Evolutionary conservation across 2,329 filamentous ascomycete species (phyloP), one percentile per base, ranked within the genome.

Genomic region (Alternaria atra): DNA sequence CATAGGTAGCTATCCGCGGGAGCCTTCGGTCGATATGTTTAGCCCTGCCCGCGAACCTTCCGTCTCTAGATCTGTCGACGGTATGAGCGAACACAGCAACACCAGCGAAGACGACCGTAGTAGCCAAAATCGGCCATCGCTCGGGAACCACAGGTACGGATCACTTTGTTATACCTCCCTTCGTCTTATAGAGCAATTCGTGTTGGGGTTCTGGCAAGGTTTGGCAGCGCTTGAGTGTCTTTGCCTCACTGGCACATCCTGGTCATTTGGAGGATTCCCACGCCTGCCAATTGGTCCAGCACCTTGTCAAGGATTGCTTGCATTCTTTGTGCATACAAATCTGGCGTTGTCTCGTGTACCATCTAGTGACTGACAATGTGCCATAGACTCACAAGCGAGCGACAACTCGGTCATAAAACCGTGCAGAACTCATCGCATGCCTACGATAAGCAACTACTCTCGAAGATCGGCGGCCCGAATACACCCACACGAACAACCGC

Each of bases 371-470:
- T 71, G 35, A 69, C 61, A 53, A 65, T 67, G 55, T 54, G 46
- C 54, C 43, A 64, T 73, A 87, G 86, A 71, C 78, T 88, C 56
- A 86, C 87, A 65, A 87, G 86, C 69, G 87, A 89, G 75, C 82
- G 81, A 52, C 84, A 88, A 63, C 82, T 89, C 48, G 87, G 86
- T 47, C 82, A 85, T 64, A 81, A 84, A 63, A 84, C 85, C 47
- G 82, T 88, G 40, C 83, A 86, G 65, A 83, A 82, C 58, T 88
- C 86, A 3, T 88, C 86, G 25, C 85, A 88, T 69, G 85, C 84
- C 32, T 89, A 89, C 75, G 87, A 89, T 70, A 85, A 88, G 73
- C 85, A 87, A 63, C 77, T 89, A 12, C 76, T 89, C 27, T 87
- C 86, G 50, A 88, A 87, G 66, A 89, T 89, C 60, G 86, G 86